Evolutionary conservation across 2,329 filamentous ascomycete species (phyloP), one percentile per base, ranked within the genome.

Genomic region (Zymoseptoria ardabiliae): DNA sequence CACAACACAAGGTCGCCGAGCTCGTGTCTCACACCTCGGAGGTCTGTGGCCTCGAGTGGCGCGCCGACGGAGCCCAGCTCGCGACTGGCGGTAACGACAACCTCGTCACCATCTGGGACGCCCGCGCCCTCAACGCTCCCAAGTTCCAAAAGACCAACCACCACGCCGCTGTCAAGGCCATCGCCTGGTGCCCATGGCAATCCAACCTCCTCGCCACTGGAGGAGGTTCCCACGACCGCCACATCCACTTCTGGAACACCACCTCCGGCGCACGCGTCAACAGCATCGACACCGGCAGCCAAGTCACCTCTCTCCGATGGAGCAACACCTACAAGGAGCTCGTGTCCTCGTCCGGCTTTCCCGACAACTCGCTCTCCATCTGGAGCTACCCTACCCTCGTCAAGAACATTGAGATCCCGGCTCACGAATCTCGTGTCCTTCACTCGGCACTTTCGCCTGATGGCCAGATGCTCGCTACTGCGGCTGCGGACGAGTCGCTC

Each of bases 71-170:
- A 68, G 90, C 93, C 56, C 94, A 97, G 81, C 88, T 99, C 62
- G 94, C 94, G 56, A 97, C 94, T 57, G 94, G 94, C 70, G 94
- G 92, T 75, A 99, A 99, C 72, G 94, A 99, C 83, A 99, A 99
- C 82, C 83, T 99, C 58, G 94, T 99, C 67, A 95, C 90, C 70
- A 99, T 99, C 79, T 99, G 94, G 94, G 94, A 99, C 76, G 93
- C 94, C 58, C 91, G 94, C 55, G 94, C 91, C 8, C 83, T 99
- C 61, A 87, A 86, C 19, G 92, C 95, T 9, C 94, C 94, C 74
- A 97, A 97, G 80, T 97, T 97, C 82, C 94, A 91, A 77, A 99
- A 99, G 87, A 96, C 93, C 72, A 99, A 99, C 83, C 94, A 99
- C 83, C 94, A 94, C 77, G 94, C 94, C 58, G 94, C 94, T 51